Base-by-base conservation (phyloP, 2,329 filamentous ascomycete genomes). In the Claviceps sp. region DNA sequence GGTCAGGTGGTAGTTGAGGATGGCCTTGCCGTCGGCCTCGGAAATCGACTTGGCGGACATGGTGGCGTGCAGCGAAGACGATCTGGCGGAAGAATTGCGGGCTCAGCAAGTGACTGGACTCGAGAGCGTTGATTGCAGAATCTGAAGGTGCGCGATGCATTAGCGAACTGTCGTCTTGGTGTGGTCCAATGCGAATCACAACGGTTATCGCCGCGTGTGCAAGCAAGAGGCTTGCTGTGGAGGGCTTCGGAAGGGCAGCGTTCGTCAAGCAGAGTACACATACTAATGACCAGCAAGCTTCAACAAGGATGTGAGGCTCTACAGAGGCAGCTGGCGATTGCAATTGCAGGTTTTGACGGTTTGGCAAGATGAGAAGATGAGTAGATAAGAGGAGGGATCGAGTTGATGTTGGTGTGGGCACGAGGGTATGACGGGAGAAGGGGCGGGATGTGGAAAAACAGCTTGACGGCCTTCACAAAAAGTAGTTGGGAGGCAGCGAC, bases 21-120 rank as follows among this genome's bases (percentile, higher is more conserved):
- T 97, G 81, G 93, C 93, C 87, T 98, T 98, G 82, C 93, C 93
- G 78, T 98, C 93, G 80, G 91, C 91, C 81, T 98, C 93, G 80
- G 87, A 76, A 70, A 98, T 97, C 62, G 91, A 87, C 78, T 98
- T 98, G 73, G 93, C 70, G 61, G 70, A 73, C 70, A 73, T 73
- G 62, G 55, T 68, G 64, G 58, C 58, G 59, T 60, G 59, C 56
- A 56, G 58, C 55, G 54, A 58, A 56, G 57, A 57, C 55, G 54
- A 57, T 55, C 52, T 51, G 55, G 49, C 17, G 52, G 44, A 17
- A 38, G 30, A 34, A 10, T 26, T 24, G 24, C 17, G 46, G 38
- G 17, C 38, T 50, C 38, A 39, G 34, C 17, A 34, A 46, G 40
- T 50, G 39, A 30, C 24, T 53, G 22, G 43, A 34, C 26, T 39